Base-by-base conservation (phyloP, 2,329 filamentous ascomycete genomes). In the Pestalotiopsis fici region DNA sequence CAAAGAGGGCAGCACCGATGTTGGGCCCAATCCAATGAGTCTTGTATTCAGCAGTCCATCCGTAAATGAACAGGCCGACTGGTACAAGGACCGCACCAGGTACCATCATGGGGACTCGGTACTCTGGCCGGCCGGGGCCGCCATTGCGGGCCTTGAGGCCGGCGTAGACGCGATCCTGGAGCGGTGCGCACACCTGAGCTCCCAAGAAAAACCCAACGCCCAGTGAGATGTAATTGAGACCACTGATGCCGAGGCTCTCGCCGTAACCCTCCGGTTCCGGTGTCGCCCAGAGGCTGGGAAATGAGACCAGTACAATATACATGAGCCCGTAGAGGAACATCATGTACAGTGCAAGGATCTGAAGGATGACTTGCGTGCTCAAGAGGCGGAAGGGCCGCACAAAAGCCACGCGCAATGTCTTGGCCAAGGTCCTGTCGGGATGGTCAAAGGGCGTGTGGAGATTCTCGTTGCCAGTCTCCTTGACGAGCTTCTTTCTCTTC, bases 401-500 rank as follows among this genome's bases (percentile, higher is more conserved):
- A 7, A 88, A 78, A 72, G 75, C 79, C 60, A 67, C 79, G 65
- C 70, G 80, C 75, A 77, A 81, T 37, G 67, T 81, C 73, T 71
- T 75, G 67, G 6, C 76, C 54, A 74, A 39, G 4, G 75, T 77
- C n/a, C 69, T 67, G 56, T 77, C 74, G 5, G 77, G 77, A 47
- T 78, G 77, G 57, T 90, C 90, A 74, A 86, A 86, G 31, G 90
- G 83, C 2, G 87, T 86, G 63, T 79, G 75, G 73, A 83, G 73
- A 1, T 55, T 69, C 3, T 66, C 50, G 70, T 91, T 91, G 28
- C 85, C 87, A 1, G 88, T 91, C 69, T 87, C 82, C 68, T 83
- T 83, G 67, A 83, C 81, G n/a, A 91, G 81, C n/a, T 80, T 83
- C 59, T 82, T 77, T 54, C 88, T 87, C 75, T 89, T 91, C 69